Evolutionary conservation across 2,329 filamentous ascomycete species (phyloP).

Genomic region (Sporothrix brunneoviolacea): DNA sequence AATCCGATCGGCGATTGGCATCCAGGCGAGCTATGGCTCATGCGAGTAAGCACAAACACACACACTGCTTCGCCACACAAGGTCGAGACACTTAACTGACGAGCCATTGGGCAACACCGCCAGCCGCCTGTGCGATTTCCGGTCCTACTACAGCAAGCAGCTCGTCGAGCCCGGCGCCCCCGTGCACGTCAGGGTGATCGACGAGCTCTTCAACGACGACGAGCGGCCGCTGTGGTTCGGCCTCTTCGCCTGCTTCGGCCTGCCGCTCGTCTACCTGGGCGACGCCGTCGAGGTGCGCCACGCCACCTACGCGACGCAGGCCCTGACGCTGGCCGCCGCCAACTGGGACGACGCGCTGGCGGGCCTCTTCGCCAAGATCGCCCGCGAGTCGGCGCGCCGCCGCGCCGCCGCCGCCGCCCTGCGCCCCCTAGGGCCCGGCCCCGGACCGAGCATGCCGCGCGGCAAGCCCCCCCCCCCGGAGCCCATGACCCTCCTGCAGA

Average conservation of each 20-base stretch:
- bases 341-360: background rate
- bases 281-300: background rate
- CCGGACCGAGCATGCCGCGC: too few species aligned
- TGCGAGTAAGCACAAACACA: too few species aligned
- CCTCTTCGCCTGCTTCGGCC: background rate
- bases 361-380: background rate
- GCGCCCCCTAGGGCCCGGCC: too few species aligned
- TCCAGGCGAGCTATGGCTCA: too few species aligned
- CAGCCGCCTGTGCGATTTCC: constrained; percentile 2
- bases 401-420: too few species aligned
- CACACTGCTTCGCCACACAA: too few species aligned
- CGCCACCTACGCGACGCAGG: constrained; percentile 1
- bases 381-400: background rate
- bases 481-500: background rate
- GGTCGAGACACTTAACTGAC: too few species aligned
- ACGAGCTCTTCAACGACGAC: background rate
- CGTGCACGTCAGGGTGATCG: background rate
- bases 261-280: constrained; percentile 1
- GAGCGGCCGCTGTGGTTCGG: background rate
- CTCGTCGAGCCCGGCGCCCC: background rate
- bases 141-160: background rate
- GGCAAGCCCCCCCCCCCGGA: too few species aligned
- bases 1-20: too few species aligned
- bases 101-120: too few species aligned
- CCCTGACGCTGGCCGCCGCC: background rate